A percentile compares a stretch with the other conserved stretches of the same genome.
Evolutionary conservation across 108 stramenopile genomes (phyloP).

Genomic region (Conticribra guillardii): DNA sequence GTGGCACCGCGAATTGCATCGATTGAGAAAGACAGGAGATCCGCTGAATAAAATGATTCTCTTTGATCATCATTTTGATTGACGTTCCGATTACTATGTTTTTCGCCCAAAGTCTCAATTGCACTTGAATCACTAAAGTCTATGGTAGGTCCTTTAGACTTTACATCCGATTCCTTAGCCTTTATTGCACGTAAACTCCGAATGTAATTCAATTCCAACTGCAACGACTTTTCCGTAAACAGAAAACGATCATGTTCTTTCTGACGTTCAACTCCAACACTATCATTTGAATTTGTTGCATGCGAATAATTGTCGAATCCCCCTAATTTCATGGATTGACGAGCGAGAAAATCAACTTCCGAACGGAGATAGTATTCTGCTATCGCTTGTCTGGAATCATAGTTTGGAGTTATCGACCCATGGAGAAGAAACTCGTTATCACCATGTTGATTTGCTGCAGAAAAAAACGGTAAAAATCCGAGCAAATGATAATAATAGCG

Average conservation of each 20-base stretch:
- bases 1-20: too few relatives aligned
- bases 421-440: too few relatives aligned
- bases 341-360: conserved; percentile 17
- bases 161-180: not conserved
- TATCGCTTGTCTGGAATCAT: too few relatives aligned
- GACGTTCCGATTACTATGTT: not conserved
- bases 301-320: not conserved
- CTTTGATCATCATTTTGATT: not conserved
- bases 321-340: conserved; percentile 23
- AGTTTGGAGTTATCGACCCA: too few relatives aligned
- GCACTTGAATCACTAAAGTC: too few relatives aligned
- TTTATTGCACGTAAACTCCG: conserved; percentile 5
- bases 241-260: conserved; percentile 1
- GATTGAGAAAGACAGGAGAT: too few relatives aligned
- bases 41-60: not conserved
- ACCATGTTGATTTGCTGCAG: too few relatives aligned
- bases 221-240: conserved; percentile 11
- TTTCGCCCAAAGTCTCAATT: not conserved
- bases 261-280: not conserved
- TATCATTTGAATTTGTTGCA: not conserved
- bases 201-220: conserved; percentile 17
- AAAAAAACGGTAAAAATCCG: too few relatives aligned
- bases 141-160: not conserved
- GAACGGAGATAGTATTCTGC: conserved; percentile 13
- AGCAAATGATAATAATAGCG: too few relatives aligned